phyloP scores from a whole-genome alignment of 208 protist species.

The Borovskyia barvae region DNA sequence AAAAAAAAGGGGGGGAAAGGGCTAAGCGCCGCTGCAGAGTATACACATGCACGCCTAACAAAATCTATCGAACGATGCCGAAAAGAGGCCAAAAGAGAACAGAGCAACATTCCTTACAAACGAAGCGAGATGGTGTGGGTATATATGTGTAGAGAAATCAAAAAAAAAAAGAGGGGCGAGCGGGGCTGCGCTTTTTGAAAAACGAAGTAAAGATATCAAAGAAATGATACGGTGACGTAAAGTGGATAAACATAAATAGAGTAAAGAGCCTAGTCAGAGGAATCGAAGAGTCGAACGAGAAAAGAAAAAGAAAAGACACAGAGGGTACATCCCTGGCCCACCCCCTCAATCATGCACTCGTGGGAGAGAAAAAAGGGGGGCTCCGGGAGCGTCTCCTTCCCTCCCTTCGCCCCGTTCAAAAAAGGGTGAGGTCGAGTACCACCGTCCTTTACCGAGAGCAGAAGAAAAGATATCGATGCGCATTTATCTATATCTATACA shows the following conservation, averaged over 20 bases:
- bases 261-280: neutral
- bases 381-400: no score
- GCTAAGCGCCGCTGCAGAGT: neutral
- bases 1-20: neutral
- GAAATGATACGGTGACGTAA: neutral
- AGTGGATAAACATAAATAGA: neutral
- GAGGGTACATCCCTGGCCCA: no score
- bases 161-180: neutral
- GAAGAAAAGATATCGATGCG: no score
- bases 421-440: no score
- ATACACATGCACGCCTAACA: neutral
- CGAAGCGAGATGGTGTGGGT: neutral
- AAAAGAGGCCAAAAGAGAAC: slow-evolving; percentile 1
- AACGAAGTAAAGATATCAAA: neutral
- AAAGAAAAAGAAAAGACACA: slow-evolving; percentile 4
- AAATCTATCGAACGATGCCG: neutral
- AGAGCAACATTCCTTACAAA: neutral
- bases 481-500: no score
- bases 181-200: neutral
- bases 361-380: no score
- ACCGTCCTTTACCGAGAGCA: no score
- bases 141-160: no score
- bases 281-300: neutral
- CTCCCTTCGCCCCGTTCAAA: no score
- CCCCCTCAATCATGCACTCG: no score